Base-by-base conservation (phyloP, 306 rosid genomes). In the Glycine latifolia region DNA sequence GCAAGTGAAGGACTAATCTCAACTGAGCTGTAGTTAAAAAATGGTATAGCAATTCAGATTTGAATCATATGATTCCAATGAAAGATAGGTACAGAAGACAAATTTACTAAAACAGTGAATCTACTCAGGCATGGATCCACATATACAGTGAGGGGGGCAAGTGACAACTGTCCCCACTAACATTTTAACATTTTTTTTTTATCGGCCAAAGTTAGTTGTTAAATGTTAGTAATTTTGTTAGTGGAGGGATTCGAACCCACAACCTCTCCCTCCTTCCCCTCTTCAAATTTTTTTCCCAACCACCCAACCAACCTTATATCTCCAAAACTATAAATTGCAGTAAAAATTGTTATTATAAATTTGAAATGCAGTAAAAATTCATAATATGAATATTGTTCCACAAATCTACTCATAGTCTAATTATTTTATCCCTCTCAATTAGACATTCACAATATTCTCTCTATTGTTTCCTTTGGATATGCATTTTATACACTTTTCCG, bases 1-100 rank as follows among this genome's bases (percentile, higher is more conserved):
- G 97, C 97, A 86, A 93, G 92, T 63, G 97, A 83, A 39, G 95
- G 90, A 87, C 99, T 95, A 74, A 95, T 93, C 88, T 95, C 99
- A 79, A 95, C 99, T 85, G 97, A 93, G 82, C 99, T 93, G 91
- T 56, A 83, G 81, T 84, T 52, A 74, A 80, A 56, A 80, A 77
- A 81, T 71, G 88, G 73, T 53, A 77, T 66, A 48, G 60, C 60
- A 82, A 67, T 73, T 54, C 48, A 46, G 8, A 70, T n/a, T 35
- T 33, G 31, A 70, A 69, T 47, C 60, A 77, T 17, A 46, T 20
- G 53, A 58, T 48, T 68, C 55, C 8, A 47, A 35, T 15, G 60
- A 73, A 7, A 58, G 60, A 33, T 17, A 60, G 3, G 11, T 72
- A 49, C 13, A 44, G 13, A 75, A 35, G 14, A 61, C 49, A 79